These are phyloP conservation scores for Podospora tetraspora DNA, from an alignment of 495 filamentous ascomycete species.

Conservation along the genomic window DNA sequence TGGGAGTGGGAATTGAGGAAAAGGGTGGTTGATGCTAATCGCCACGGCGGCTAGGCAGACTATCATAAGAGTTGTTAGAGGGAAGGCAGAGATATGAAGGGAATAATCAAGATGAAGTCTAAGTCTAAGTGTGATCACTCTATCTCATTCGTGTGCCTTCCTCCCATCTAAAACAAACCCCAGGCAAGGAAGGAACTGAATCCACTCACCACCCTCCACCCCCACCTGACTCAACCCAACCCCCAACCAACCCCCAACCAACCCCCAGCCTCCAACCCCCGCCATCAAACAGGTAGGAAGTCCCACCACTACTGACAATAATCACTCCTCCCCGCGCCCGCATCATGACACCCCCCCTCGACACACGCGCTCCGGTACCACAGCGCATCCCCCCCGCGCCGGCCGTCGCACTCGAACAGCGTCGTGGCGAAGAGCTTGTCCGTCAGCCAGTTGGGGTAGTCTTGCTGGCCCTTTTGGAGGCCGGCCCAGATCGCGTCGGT, in stretches of 20 bases:
- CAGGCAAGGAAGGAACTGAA: no score
- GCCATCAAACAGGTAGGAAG: no score
- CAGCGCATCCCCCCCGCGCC: not conserved
- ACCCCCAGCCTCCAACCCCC: no score
- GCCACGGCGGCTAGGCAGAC: not conserved
- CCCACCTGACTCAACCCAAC: no score
- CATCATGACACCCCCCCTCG: not conserved
- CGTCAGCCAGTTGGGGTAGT: not conserved
- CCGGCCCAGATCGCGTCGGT: not conserved
- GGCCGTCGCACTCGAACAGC: not conserved
- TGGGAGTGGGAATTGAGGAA: not conserved
- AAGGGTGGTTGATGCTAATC: not conserved
- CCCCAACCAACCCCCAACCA: no score
- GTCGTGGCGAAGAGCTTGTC: not conserved
- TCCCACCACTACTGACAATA: not conserved
- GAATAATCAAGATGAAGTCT: no score
- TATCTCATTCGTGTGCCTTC: no score
- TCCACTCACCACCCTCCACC: no score
- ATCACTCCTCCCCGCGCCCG: not conserved
- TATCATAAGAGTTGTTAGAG: no score
- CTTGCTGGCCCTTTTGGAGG: not conserved
- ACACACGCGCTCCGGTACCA: slow-evolving; percentile 1
- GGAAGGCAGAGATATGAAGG: no score
- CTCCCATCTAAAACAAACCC: no score
- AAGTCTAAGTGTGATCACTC: no score